A percentile compares a stretch with the other conserved stretches of the same genome.
phyloP scores from a whole-genome alignment of 192 early-diverging fungal genomes.

The Coemansia sp. region DNA sequence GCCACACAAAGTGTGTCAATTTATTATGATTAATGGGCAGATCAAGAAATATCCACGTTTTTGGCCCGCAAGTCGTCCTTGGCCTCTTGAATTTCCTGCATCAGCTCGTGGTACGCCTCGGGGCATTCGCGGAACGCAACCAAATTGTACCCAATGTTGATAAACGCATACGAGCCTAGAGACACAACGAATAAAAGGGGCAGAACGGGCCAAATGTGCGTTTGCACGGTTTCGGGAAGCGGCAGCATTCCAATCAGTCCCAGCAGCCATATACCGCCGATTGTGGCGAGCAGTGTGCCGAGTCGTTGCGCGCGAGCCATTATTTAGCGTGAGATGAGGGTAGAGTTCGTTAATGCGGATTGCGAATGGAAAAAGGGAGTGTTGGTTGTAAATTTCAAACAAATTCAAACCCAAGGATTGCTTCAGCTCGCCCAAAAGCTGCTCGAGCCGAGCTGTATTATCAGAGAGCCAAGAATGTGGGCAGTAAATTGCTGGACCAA shows the following conservation, averaged over 20 bases:
- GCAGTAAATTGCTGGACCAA: background rate
- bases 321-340: background rate
- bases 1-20: background rate
- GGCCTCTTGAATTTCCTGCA: conserved; percentile 81
- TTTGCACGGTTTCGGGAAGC: conserved; percentile 30
- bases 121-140: conserved; percentile 90
- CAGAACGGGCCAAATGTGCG: conserved; percentile 45
- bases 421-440: background rate
- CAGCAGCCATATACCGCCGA: conserved; percentile 31
- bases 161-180: conserved; percentile 88
- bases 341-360: no score
- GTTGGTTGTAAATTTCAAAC: background rate
- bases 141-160: conserved; percentile 82
- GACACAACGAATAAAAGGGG: conserved; percentile 61
- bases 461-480: background rate
- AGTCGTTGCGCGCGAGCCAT: conserved; percentile 41
- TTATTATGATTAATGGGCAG: background rate
- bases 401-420: background rate
- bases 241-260: conserved; percentile 37
- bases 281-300: conserved; percentile 14
- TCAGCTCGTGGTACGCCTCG: conserved; percentile 80
- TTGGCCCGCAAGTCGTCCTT: conserved; percentile 75
- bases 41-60: conserved; percentile 56
- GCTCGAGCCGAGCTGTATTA: background rate
- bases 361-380: no score